Conservation (phyloP, 805 yeast genomes). For the Starmerella floricola region DNA sequence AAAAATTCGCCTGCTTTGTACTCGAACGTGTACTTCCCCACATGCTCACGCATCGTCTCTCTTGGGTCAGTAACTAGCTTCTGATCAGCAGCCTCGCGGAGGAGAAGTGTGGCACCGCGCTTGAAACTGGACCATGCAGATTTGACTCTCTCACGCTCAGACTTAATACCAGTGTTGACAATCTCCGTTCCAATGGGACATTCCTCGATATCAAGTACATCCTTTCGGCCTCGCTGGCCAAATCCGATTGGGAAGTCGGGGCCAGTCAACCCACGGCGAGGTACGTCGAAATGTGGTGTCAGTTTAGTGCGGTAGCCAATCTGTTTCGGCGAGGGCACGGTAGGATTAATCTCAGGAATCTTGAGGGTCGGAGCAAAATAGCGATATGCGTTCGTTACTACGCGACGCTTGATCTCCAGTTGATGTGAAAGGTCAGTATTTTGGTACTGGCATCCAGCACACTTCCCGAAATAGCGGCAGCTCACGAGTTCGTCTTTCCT, state of each 20-base stretch:
- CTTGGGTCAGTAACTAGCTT: constrained; percentile 68
- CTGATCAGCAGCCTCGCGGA: constrained; percentile 41
- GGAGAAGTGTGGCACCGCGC: constrained; percentile 74
- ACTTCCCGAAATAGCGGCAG: constrained; percentile 79
- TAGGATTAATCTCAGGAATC: constrained; percentile 50
- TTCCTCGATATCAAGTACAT: constrained; percentile 82
- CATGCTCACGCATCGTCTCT: constrained; percentile 69
- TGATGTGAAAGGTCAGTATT: constrained; percentile 62
- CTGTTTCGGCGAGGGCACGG: constrained; percentile 65
- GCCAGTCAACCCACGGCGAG: constrained; percentile 32
- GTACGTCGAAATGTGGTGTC: constrained; percentile 88
- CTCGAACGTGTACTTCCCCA: constrained; percentile 52
- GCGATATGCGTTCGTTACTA: constrained; percentile 70
- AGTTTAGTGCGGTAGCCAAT: constrained; percentile 79
- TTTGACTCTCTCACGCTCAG: constrained; percentile 51
- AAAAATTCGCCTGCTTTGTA: constrained; percentile 93
- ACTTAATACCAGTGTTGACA: constrained; percentile 57
- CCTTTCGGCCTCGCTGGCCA: constrained; percentile 60
- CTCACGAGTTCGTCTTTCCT: constrained; percentile 49
- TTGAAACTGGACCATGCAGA: constrained; percentile 40
- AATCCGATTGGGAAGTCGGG: constrained; percentile 61
- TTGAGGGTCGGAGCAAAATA: constrained; percentile 43
- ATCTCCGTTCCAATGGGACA: constrained; percentile 79
- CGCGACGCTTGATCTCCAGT: constrained; percentile 55
- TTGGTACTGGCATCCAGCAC: constrained; percentile 94